Percentiles rank a stretch among this genome's conserved stretches.
Evolutionary conservation across 371 early-diverging fungal species (phyloP).

Genomic region (Zychaea mexicana): DNA sequence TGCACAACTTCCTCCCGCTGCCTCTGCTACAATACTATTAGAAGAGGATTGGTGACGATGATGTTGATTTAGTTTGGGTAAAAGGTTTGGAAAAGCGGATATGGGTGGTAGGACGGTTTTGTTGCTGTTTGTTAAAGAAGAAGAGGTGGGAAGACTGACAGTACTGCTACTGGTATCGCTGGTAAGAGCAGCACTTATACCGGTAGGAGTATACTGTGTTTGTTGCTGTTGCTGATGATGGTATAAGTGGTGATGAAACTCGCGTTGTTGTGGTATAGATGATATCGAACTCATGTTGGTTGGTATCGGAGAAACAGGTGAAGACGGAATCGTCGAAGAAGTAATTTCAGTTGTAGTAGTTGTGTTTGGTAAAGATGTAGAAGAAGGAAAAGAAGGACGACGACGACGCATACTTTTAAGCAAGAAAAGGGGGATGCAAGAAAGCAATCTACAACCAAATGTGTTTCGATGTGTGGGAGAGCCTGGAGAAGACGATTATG

Average conservation of each 20-base stretch:
- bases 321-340: slow-evolving; percentile 9
- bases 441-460: neutral
- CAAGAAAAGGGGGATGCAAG: neutral
- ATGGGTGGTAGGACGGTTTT: slow-evolving; percentile 22
- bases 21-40: too few species aligned
- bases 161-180: too few species aligned
- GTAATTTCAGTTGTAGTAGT: slow-evolving; percentile 21
- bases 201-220: too few species aligned
- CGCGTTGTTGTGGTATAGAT: neutral
- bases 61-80: neutral
- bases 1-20: too few species aligned
- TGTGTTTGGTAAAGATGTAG: neutral
- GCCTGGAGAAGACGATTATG: neutral
- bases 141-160: too few species aligned
- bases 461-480: too few species aligned
- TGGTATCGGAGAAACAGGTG: slow-evolving; percentile 4
- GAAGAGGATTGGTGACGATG: too few species aligned
- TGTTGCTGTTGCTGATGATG: neutral
- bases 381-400: neutral
- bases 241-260: neutral
- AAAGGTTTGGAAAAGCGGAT: slow-evolving; percentile 6
- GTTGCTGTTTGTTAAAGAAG: too few species aligned
- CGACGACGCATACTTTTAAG: too few species aligned
- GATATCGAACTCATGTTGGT: neutral
- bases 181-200: too few species aligned